Evolutionary conservation across 352 stramenopile genomes (phyloP).

Genomic region (Phytopythium montanum): DNA sequence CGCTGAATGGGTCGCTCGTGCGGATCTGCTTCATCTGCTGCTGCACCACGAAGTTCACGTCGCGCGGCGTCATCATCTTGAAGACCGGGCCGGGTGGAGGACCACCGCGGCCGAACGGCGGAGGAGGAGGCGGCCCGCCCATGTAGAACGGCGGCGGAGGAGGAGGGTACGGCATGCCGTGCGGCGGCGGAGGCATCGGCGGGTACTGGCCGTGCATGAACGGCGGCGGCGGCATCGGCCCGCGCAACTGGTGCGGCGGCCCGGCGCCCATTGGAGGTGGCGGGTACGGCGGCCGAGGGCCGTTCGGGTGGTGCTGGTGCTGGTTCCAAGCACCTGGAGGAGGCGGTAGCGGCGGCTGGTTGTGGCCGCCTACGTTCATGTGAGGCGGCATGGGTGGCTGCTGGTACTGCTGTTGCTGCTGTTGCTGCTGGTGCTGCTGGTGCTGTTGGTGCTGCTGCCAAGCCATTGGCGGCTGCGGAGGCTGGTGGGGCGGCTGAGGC

Average conservation of each 20-base stretch:
- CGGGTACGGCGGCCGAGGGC: constrained; percentile 19
- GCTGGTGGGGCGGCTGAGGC: constrained; percentile 3
- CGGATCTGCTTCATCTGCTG: constrained; percentile 85
- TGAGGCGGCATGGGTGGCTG: constrained; percentile 22
- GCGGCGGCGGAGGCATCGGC: constrained; percentile 25
- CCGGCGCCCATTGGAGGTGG: constrained; percentile 14
- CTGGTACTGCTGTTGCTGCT: constrained; percentile 23
- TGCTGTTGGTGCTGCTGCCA: constrained; percentile 6
- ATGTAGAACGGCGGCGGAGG: constrained; percentile 14
- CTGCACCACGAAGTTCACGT: constrained; percentile 85
- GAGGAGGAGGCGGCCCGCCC: constrained; percentile 15
- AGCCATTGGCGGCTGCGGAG: constrained; percentile 11
- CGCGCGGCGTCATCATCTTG: constrained; percentile 84
- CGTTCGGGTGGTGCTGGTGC: constrained; percentile 19
- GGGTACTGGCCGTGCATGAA: constrained; percentile 33
- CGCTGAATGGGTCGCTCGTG: constrained; percentile 84
- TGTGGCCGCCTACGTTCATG: neutral
- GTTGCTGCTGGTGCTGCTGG: constrained; percentile 14
- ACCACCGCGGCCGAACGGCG: constrained; percentile 19
- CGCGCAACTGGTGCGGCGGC: constrained; percentile 27
- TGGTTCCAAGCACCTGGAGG: constrained; percentile 29
- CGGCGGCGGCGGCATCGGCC: constrained; percentile 15
- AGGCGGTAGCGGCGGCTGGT: constrained; percentile 9
- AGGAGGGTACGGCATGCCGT: constrained; percentile 28
- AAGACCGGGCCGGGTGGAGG: constrained; percentile 46